Base-by-base conservation (phyloP, 2,329 filamentous ascomycete species). In the Pestalotiopsis fici region DNA sequence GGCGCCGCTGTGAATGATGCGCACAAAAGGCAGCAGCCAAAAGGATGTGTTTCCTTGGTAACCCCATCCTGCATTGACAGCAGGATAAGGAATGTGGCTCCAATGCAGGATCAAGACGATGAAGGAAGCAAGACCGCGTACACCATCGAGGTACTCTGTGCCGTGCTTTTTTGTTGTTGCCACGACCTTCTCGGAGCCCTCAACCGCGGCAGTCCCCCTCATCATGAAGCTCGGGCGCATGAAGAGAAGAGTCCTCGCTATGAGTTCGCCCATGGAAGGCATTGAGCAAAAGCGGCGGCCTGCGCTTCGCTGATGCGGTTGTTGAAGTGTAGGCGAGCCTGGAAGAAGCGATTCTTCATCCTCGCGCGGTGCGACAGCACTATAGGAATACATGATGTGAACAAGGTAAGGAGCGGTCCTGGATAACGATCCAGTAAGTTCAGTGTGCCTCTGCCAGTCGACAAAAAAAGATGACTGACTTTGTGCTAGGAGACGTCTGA, bases 41-140 rank as follows among this genome's bases (percentile, higher is more conserved):
- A 75, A 69, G 1, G 74, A 75, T 15, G 65, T 72, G 31, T 75
- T 67, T 70, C 70, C 74, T 55, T 77, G 74, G 64, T 78, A 80
- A 37, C 78, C 75, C 69, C 78, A 78, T 65, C 75, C 76, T 23
- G 74, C 74, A 67, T 80, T 74, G 64, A 74, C 66, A 3, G 70
- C 68, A 2, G 75, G 75, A 61, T 73, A 76, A 3, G 70, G 68
- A n/a, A 72, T 72, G 66, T 76, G 73, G 31, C 70, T 71, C 77
- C 78, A 75, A 69, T 82, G 80, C 12, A 78, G 75, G 69, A 80
- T 74, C 68, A 82, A 80, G 54, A 82, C 80, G 59, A 82, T 75
- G 64, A 82, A 76, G 4, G 79, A 79, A 28, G 80, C 80, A 18
- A 81, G 75, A 4, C 80, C 80, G n/a, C 80, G 77, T 23, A 81